Evolutionary conservation across 208 protist genomes (phyloP).

Genomic region (Acanthamoeba castellanii): DNA sequence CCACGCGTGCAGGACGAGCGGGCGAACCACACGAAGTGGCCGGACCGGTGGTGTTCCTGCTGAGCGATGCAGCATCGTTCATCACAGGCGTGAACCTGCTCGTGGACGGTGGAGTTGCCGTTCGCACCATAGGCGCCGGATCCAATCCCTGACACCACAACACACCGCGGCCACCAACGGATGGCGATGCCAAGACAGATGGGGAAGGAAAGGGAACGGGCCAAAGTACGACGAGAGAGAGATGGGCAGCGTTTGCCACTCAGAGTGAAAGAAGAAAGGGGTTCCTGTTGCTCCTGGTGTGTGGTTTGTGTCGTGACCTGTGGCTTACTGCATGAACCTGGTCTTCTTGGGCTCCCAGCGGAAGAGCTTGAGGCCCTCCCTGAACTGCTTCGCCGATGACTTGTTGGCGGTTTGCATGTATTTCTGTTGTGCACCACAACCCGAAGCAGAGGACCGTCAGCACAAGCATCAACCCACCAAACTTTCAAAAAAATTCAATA

Average conservation of each 20-base stretch:
- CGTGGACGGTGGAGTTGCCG: background rate
- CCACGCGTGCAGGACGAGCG: background rate
- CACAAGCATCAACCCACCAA: background rate
- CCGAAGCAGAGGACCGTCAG: background rate
- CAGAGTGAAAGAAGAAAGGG: background rate
- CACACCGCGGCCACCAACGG: too few relatives aligned
- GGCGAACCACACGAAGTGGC: background rate
- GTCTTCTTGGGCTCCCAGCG: constrained; percentile 65
- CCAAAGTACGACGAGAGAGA: background rate
- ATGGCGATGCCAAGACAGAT: too few relatives aligned
- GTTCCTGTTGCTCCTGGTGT: background rate
- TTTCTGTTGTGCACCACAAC: background rate
- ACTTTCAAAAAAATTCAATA: too few relatives aligned
- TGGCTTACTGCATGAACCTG: constrained; percentile 35
- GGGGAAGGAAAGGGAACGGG: background rate
- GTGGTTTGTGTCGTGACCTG: background rate
- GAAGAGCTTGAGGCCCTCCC: constrained; percentile 58
- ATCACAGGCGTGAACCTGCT: background rate
- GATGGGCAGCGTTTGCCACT: background rate
- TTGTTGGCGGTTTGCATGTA: constrained; percentile 71
- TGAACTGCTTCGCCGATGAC: constrained; percentile 46
- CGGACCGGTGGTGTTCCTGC: background rate
- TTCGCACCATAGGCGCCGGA: background rate
- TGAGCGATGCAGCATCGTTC: constrained; percentile 12
- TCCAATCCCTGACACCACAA: background rate